These are phyloP conservation scores for Oidiodendron maius DNA, from an alignment of 495 filamentous ascomycete species.

Conservation along the genomic window DNA sequence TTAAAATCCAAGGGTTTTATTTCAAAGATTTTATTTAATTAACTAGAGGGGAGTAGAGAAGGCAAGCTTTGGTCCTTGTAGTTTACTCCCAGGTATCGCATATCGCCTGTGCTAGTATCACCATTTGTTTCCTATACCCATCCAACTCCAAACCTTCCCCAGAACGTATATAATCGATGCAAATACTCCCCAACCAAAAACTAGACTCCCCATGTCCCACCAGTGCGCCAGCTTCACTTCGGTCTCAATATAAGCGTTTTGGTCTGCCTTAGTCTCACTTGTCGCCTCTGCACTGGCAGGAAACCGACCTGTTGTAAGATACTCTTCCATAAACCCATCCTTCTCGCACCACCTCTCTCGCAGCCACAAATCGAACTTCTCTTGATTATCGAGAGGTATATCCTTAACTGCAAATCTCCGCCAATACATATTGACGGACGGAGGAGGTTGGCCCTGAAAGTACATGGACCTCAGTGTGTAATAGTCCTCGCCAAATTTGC, in stretches of 20 bases:
- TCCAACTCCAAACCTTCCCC: conserved; percentile 22
- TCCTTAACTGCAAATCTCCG: conserved; percentile 59
- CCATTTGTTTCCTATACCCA: conserved; percentile 7
- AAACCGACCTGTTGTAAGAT: conserved; percentile 62
- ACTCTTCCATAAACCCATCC: conserved; percentile 68
- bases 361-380: conserved; percentile 69
- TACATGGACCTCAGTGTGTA: conserved; percentile 70
- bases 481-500: conserved; percentile 66
- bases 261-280: conserved; percentile 17
- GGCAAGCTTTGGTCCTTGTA: too few relatives aligned
- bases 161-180: conserved; percentile 24
- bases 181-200: conserved; percentile 37
- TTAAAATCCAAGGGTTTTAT: too few relatives aligned
- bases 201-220: conserved; percentile 52
- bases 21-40: too few relatives aligned
- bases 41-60: too few relatives aligned
- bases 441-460: conserved; percentile 70
- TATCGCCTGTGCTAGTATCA: too few relatives aligned
- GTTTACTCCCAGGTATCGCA: too few relatives aligned
- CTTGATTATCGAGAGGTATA: conserved; percentile 59
- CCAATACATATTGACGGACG: conserved; percentile 84
- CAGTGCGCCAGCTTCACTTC: conserved; percentile 38
- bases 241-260: conserved; percentile 34
- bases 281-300: conserved; percentile 41
- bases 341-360: conserved; percentile 74